These are phyloP conservation scores for Vigna radiata DNA, from an alignment of 306 rosid species.

Conservation along the genomic window DNA sequence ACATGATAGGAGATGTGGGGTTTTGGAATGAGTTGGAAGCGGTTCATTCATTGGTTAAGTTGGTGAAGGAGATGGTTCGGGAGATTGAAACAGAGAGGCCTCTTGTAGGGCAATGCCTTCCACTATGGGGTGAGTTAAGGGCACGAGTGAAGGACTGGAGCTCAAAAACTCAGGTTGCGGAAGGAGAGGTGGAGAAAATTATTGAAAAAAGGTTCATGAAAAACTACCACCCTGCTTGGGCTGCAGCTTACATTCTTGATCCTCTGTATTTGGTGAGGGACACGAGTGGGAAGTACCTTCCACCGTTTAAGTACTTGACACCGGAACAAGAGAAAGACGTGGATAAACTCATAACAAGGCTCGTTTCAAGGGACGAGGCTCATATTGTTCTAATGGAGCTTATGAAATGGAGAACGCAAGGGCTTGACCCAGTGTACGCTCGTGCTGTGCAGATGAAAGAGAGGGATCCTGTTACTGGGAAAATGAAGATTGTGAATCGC, in stretches of 20 bases:
- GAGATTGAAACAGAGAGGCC: conserved; percentile 83
- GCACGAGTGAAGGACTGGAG: conserved; percentile 78
- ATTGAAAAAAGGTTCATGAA: conserved; percentile 65
- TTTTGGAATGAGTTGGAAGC: conserved; percentile 88
- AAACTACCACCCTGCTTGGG: conserved; percentile 81
- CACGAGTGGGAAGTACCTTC: conserved; percentile 71
- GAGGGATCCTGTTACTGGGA: conserved; percentile 63
- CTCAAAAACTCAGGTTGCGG: conserved; percentile 59
- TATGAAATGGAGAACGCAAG: conserved; percentile 80
- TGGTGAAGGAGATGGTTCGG: conserved; percentile 77
- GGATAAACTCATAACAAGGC: conserved; percentile 65
- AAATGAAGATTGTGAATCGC: conserved; percentile 64
- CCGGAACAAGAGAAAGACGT: conserved; percentile 72
- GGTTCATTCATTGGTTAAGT: conserved; percentile 63
- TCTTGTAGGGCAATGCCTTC: conserved; percentile 88
- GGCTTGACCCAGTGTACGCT: conserved; percentile 71
- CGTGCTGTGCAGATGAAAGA: conserved; percentile 73
- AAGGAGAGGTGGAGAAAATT: conserved; percentile 56
- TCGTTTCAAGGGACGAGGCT: conserved; percentile 63
- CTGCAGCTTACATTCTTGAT: conserved; percentile 70
- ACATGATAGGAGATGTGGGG: conserved; percentile 63
- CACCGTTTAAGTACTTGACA: conserved; percentile 66
- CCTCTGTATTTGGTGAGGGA: conserved; percentile 65
- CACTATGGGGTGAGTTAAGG: conserved; percentile 81
- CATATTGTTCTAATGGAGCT: conserved; percentile 74